Conservation (phyloP, 768 basidiomycete species). For the Pleurotus giganteus region DNA sequence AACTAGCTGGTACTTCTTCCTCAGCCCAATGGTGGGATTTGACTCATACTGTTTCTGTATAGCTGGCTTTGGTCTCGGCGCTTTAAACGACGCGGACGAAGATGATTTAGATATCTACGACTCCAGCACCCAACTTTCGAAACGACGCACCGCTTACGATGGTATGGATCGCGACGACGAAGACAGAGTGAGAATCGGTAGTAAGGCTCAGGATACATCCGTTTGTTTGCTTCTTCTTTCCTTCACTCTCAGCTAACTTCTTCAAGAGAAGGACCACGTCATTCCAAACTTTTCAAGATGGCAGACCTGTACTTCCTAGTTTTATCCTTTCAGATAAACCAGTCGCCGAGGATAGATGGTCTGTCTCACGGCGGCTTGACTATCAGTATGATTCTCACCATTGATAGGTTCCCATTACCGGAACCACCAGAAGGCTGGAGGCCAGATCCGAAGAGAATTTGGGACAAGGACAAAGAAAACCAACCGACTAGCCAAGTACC, state of each 20-base stretch:
- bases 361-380: constrained; percentile 17
- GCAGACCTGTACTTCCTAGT: constrained; percentile 67
- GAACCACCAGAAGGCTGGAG: constrained; percentile 83
- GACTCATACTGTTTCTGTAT: constrained; percentile 2
- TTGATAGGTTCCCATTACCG: constrained; percentile 75
- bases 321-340: constrained; percentile 72
- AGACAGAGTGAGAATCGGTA: constrained; percentile 45
- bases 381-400: not conserved
- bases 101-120: constrained; percentile 90
- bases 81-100: constrained; percentile 90
- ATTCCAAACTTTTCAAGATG: constrained; percentile 65
- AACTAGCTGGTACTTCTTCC: constrained; percentile 46
- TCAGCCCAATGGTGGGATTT: not conserved
- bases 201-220: constrained; percentile 16
- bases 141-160: constrained; percentile 64
- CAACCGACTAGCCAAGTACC: constrained; percentile 16
- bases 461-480: constrained; percentile 57
- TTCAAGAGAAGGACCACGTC: constrained; percentile 32
- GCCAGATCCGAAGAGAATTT: constrained; percentile 79
- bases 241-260: constrained; percentile 19
- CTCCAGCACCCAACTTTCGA: constrained; percentile 24
- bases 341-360: constrained; percentile 72
- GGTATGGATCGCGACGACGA: constrained; percentile 63
- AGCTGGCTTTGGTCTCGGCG: constrained; percentile 90
- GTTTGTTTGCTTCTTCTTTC: not conserved